Base-by-base conservation (phyloP, 176 grass and related monocot genomes). In the Elaeis guineensis region DNA sequence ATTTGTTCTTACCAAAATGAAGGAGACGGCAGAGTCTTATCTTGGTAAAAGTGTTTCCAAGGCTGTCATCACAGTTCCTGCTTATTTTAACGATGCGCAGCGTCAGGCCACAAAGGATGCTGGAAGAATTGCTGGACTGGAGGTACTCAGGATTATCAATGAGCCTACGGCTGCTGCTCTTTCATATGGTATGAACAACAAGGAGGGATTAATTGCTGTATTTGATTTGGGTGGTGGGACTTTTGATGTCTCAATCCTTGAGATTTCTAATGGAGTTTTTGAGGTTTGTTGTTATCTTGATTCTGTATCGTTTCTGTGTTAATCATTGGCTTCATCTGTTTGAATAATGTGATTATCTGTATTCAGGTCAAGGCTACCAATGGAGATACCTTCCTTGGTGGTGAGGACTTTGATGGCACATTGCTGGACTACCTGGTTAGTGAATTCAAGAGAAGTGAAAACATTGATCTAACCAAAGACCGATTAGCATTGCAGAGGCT, bases 81-180 rank as follows among this genome's bases (percentile, higher is more conserved):
- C 66, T 22, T 57, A 69, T 58, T 58, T 69, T 49, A 69, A 69
- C 50, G 66, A 69, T 69, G 54, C 66, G 3, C 66, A 57, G 54
- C 53, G 66, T 0, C 67, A 70, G 30, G 67, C 67, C 22, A 70
- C 67, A 9, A 58, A 70, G 35, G 67, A 58, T 70, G 67, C 67
- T 11, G 67, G 67, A 14, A 59, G 55, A 50, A 70, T 70, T 23
- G 20, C 67, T 6, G 55, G 67, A 5, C 16, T 70, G 4, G 67
- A 70, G 50, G 67, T 70, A 16, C 67, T 49, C 17, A 70, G 67
- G 58, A 70, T 70, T 49, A 70, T 58, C 16, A 70, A 70, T 59
- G 65, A 55, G 32, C 51, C 65, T 21, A 68, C 65, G 6, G 65
- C 65, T 55, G 65, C 65, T 55, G 65, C 65, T 5, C 51, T 68